Evolutionary conservation across 306 rosid species (phyloP), one percentile per base, ranked within the genome.

Genomic region (Medicago arabica): DNA sequence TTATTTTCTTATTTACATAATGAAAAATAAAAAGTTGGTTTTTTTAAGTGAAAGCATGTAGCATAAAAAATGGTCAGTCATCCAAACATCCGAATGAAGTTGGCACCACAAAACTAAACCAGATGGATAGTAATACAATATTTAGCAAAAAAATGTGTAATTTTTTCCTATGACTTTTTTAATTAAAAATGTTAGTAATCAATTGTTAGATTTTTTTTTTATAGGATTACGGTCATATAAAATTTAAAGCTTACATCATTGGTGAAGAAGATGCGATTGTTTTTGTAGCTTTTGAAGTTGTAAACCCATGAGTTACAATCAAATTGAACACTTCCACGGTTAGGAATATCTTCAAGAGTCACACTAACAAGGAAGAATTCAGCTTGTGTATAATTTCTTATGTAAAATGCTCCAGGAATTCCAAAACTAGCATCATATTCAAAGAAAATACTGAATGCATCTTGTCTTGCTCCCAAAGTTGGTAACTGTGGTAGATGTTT

Each of bases 251-350:
- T 63, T 76, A 91, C 97, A 86, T 89, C 82, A 60, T 88, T 92
- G 65, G 14, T 16, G 58, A 92, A 92, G 89, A 92, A 92, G 69
- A 92, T 72, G 21, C 96, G 90, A 36, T 85, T 64, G 0, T 77
- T 84, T 4, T 78, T 69, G 81, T 84, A 88, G 2, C 4, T 66
- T 12, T 15, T 81, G 1, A 53, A 57, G 25, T 92, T 92, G 78
- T 92, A 89, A 9, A 92, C 64, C 96, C 96, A 92, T 0, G 97
- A 90, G 69, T 92, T 88, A 74, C 97, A 92, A 46, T 70, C 79
- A 41, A 92, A 89, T 17, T 78, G 87, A 79, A 92, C 43, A 21
- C 25, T 50, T 36, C 83, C 90, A 8, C 80, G 86, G 4, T 73
- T 81, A 1, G 96, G 97, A 76, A 89, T 68, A 64, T 87, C 87